Percentiles rank a stretch among this genome's conserved stretches.
These are phyloP conservation scores for Castanopsis chinensis DNA, from an alignment of 306 rosid genomes.

Conservation along the genomic window DNA sequence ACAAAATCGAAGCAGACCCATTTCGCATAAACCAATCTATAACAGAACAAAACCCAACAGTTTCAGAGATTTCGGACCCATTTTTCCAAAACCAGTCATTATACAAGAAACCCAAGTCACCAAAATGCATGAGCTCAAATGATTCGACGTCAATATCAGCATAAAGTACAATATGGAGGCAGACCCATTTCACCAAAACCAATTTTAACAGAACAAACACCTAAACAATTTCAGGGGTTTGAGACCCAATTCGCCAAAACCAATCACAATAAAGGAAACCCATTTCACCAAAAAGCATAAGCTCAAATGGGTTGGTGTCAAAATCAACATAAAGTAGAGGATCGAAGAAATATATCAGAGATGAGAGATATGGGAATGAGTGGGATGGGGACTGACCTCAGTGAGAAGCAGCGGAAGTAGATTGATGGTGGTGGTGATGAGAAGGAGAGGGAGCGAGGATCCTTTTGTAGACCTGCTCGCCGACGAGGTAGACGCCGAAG, in stretches of 20 bases:
- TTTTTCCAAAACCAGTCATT: not conserved
- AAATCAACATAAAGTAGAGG: not conserved
- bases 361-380: too few relatives aligned
- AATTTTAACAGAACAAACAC: too few relatives aligned
- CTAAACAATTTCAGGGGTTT: too few relatives aligned
- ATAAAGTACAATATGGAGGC: too few relatives aligned
- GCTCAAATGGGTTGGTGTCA: not conserved
- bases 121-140: too few relatives aligned
- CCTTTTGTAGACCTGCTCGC: constrained; percentile 70
- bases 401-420: constrained; percentile 38
- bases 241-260: not conserved
- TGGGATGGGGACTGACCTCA: constrained; percentile 2
- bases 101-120: too few relatives aligned
- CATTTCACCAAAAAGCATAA: not conserved
- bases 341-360: not conserved
- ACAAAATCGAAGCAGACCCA: too few relatives aligned
- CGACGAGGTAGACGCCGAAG: constrained; percentile 82
- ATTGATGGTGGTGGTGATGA: constrained; percentile 28
- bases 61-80: too few relatives aligned
- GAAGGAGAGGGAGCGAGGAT: constrained; percentile 42
- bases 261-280: not conserved
- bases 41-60: too few relatives aligned
- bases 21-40: too few relatives aligned
- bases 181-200: too few relatives aligned
- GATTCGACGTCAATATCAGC: too few relatives aligned